phyloP scores from a whole-genome alignment of 2,329 filamentous ascomycete species.

The Lojkania enalia region DNA sequence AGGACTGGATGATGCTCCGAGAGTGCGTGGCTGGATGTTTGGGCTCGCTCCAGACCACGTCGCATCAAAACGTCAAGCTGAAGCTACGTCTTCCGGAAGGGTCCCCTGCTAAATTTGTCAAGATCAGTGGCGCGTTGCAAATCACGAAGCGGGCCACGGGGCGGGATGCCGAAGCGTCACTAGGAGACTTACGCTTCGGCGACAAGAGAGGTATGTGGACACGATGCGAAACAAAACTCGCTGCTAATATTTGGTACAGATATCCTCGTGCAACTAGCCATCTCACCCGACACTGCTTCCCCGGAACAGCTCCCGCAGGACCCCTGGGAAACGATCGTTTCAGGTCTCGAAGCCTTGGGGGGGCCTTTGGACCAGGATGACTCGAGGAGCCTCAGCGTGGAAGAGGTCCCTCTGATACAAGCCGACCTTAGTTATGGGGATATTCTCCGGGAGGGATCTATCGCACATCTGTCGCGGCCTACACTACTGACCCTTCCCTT shows the following conservation, averaged over 20 bases:
- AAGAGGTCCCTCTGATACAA: slow-evolving; percentile 93
- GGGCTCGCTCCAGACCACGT: slow-evolving; percentile 86
- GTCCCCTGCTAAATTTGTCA: slow-evolving; percentile 96
- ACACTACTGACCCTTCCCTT: slow-evolving; percentile 95
- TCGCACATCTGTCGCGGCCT: slow-evolving; percentile 83
- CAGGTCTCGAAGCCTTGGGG: slow-evolving; percentile 88
- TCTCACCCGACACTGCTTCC: slow-evolving; percentile 79
- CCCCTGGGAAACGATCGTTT: slow-evolving; percentile 96
- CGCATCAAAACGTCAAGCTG: slow-evolving; percentile 97
- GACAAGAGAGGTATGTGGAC: slow-evolving; percentile 70
- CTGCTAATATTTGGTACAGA: slow-evolving; percentile 54
- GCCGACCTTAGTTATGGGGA: slow-evolving; percentile 94
- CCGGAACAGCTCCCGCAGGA: slow-evolving; percentile 89
- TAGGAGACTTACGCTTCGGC: slow-evolving; percentile 91
- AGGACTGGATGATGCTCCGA: slow-evolving; percentile 99
- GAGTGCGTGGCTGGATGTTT: slow-evolving; percentile 94
- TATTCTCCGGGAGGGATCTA: slow-evolving; percentile 82
- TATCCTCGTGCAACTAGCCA: slow-evolving; percentile 90
- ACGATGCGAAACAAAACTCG: slow-evolving; percentile 13
- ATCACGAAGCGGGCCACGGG: slow-evolving; percentile 96
- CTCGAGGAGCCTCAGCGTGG: slow-evolving; percentile 79
- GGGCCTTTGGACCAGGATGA: slow-evolving; percentile 86
- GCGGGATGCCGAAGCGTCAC: slow-evolving; percentile 85
- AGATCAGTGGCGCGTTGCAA: slow-evolving; percentile 94
- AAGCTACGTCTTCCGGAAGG: slow-evolving; percentile 93